Evolutionary conservation across 2,329 filamentous ascomycete genomes (phyloP), one percentile per base, ranked within the genome.

Genomic region (Diplodia seriata): DNA sequence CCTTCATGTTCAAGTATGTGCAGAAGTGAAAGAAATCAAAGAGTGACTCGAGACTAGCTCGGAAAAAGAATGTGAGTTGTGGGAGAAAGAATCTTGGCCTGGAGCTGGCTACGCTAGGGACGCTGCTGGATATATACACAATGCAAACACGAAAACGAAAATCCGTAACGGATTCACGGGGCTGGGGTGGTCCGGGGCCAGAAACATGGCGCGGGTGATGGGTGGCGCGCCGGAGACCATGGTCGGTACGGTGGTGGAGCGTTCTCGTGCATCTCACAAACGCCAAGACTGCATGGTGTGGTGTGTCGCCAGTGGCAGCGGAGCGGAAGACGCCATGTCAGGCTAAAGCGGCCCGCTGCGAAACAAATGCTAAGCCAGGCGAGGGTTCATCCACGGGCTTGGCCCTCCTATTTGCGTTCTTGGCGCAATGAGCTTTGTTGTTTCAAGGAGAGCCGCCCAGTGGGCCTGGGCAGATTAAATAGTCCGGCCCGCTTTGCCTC

Each of bases 391-490:
- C 31, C 59, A n/a, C 31, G 26, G 57, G 26, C 57, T 62, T 62
- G 43, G 57, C 43, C 29, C 57, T 50, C 49, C 36, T 29, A 23
- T 29, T n/a, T 18, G 29, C 31, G 15, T 31, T 31, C 43, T 63
- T 63, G 43, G 59, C 43, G 31, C 47, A 63, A 63, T 63, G 43
- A 36, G n/a, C n/a, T 6, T 49, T 49, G 20, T n/a, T 14, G 59
- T 63, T 63, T 63, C 59, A 63, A 63, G 59, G 59, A 63, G 31
- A 63, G 43, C 23, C n/a, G 47, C 6, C 6, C n/a, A 40, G 59
- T 50, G 47, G 59, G 59, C 59, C 47, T 63, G 47, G 18, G 23
- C 23, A 49, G 26, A 61, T 38, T 50, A 51, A 51, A 51, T 38
- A 38, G 15, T 38, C 43, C 47, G 29, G 4, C 47, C 40, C 26